Conservation (phyloP, 2,329 filamentous ascomycete genomes). For the Orbilia javanica region DNA sequence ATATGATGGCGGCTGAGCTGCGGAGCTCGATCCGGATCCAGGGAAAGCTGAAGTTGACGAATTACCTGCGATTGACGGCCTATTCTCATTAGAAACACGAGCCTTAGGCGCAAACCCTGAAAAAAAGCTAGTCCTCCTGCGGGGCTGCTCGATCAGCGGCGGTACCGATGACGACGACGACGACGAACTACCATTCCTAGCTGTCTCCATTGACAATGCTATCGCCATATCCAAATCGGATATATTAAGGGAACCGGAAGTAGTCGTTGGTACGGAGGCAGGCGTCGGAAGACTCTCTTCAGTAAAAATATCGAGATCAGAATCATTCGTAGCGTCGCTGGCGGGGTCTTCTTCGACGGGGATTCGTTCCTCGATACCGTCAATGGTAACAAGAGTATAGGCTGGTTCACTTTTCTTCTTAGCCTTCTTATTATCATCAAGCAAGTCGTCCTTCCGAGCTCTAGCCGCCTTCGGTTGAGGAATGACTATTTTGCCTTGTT, state of each 20-base stretch:
- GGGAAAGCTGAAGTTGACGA: conserved; percentile 20
- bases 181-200: background rate
- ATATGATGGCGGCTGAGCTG: conserved; percentile 41
- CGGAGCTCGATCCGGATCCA: conserved; percentile 12
- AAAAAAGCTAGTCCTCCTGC: conserved; percentile 33
- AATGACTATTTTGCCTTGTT: conserved; percentile 64
- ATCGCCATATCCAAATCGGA: conserved; percentile 51
- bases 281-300: background rate
- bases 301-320: conserved; percentile 45
- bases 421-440: conserved; percentile 34
- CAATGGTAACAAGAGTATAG: conserved; percentile 40
- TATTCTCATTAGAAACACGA: conserved; percentile 19
- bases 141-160: background rate
- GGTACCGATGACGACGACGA: background rate
- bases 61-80: conserved; percentile 20
- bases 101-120: conserved; percentile 32
- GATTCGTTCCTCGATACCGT: conserved; percentile 52
- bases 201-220: conserved; percentile 49
- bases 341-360: conserved; percentile 49
- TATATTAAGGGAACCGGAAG: conserved; percentile 13
- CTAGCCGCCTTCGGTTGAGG: conserved; percentile 54
- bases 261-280: background rate
- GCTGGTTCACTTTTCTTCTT: conserved; percentile 47
- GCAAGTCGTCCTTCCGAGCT: conserved; percentile 49
- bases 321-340: conserved; percentile 54